Conservation (phyloP, 2,329 filamentous ascomycete species). For the Hypomyces perniciosus region DNA sequence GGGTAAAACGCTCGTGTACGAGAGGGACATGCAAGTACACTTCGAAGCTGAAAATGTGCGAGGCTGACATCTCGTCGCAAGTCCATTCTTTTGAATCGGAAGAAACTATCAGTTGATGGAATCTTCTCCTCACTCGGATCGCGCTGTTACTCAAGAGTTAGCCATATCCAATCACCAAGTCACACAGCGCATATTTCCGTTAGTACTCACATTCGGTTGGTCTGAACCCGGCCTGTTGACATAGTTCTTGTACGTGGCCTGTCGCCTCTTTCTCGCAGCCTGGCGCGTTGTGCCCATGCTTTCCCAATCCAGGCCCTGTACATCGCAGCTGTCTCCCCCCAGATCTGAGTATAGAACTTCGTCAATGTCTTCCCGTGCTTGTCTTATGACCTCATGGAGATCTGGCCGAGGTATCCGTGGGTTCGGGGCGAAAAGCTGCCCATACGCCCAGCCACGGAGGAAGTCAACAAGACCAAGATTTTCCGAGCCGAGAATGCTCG, state of each 20-base stretch:
- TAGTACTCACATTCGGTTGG: background rate
- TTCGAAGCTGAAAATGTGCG: constrained; percentile 62
- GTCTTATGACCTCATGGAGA: constrained; percentile 27
- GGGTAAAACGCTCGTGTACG: constrained; percentile 54
- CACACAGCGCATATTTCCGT: too few relatives aligned
- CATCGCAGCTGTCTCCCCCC: constrained; percentile 48
- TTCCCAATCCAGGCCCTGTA: constrained; percentile 56
- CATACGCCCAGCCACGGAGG: constrained; percentile 42
- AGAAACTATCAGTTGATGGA: constrained; percentile 43
- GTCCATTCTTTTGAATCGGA: constrained; percentile 53
- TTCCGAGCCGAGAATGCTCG: constrained; percentile 37
- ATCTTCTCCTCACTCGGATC: constrained; percentile 23
- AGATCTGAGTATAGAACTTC: constrained; percentile 40
- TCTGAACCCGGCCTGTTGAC: constrained; percentile 46
- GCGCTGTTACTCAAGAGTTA: background rate
- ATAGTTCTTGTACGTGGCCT: constrained; percentile 51
- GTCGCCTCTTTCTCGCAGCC: constrained; percentile 42
- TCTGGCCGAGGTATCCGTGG: constrained; percentile 24
- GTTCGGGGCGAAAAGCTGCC: background rate
- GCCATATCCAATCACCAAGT: background rate
- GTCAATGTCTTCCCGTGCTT: constrained; percentile 17
- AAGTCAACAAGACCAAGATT: constrained; percentile 48
- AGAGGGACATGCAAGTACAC: constrained; percentile 52
- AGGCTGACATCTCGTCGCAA: constrained; percentile 48
- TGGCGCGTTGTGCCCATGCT: constrained; percentile 44